These are phyloP conservation scores for Puccinia novopanici DNA, from an alignment of 1,284 basidiomycete species.

Conservation along the genomic window DNA sequence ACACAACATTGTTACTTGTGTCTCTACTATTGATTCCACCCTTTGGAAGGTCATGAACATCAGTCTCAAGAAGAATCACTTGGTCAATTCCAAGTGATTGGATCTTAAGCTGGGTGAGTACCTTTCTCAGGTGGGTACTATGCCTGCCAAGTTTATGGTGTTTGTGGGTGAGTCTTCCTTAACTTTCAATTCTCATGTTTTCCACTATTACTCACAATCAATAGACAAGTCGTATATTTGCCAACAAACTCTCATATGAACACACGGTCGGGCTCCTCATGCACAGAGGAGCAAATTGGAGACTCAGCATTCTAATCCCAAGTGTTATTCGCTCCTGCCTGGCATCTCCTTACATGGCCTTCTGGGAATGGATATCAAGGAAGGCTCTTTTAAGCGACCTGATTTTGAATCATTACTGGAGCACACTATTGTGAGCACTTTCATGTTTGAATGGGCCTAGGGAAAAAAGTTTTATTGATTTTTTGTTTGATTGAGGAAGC, in stretches of 20 bases:
- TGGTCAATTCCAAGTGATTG: not conserved
- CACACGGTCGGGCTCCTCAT: too few relatives aligned
- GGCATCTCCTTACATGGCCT: not conserved
- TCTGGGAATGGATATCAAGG: conserved; percentile 4
- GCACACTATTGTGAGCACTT: not conserved
- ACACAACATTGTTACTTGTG: not conserved
- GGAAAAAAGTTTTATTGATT: too few relatives aligned
- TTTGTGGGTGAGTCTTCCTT: conserved; percentile 1
- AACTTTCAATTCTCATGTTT: not conserved
- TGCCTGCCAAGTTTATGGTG: too few relatives aligned
- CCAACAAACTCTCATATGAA: not conserved
- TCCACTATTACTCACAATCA: not conserved
- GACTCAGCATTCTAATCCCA: not conserved
- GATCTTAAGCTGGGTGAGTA: not conserved
- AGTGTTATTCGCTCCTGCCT: not conserved
- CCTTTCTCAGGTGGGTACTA: too few relatives aligned
- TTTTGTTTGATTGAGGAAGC: not conserved
- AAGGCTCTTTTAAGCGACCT: not conserved
- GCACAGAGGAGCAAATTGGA: not conserved
- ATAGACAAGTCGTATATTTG: not conserved
- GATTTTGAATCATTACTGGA: conserved; percentile 24
- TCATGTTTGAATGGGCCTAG: too few relatives aligned
- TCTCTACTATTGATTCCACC: not conserved
- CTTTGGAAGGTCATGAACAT: not conserved
- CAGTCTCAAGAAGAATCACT: not conserved